phyloP scores from a whole-genome alignment of 345 rosid genomes.

The Ricinus communis region DNA sequence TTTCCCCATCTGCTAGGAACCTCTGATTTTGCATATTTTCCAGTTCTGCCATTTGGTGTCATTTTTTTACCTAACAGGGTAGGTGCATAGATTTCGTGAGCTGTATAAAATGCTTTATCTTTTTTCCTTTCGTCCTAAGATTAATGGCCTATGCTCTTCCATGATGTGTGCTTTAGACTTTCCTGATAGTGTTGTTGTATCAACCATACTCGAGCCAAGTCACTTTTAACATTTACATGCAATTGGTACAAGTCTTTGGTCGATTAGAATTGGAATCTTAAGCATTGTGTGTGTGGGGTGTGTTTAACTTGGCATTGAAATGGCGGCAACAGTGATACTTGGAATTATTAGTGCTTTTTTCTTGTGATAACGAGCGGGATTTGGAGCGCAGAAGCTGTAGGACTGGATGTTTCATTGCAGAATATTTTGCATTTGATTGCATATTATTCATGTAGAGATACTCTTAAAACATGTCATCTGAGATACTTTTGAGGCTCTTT shows the following conservation, averaged over 20 bases:
- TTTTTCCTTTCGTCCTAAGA: background rate
- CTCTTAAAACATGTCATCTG: background rate
- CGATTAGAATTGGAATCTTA: background rate
- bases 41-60: background rate
- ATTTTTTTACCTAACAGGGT: background rate
- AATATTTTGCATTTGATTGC: background rate
- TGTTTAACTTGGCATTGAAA: background rate
- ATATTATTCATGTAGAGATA: background rate
- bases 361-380: background rate
- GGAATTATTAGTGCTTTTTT: background rate
- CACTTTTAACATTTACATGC: background rate
- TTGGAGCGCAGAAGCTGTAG: no score
- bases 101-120: no score
- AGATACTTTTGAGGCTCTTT: background rate
- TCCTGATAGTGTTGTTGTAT: background rate
- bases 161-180: background rate
- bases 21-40: background rate
- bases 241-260: background rate
- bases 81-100: no score
- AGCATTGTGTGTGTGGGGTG: background rate
- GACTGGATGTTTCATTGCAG: no score
- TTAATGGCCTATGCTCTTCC: background rate
- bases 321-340: background rate
- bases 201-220: background rate
- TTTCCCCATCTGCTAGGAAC: background rate